Evolutionary conservation across 2,329 filamentous ascomycete species (phyloP), one percentile per base, ranked within the genome.

Genomic region (Metarhizium robertsii): DNA sequence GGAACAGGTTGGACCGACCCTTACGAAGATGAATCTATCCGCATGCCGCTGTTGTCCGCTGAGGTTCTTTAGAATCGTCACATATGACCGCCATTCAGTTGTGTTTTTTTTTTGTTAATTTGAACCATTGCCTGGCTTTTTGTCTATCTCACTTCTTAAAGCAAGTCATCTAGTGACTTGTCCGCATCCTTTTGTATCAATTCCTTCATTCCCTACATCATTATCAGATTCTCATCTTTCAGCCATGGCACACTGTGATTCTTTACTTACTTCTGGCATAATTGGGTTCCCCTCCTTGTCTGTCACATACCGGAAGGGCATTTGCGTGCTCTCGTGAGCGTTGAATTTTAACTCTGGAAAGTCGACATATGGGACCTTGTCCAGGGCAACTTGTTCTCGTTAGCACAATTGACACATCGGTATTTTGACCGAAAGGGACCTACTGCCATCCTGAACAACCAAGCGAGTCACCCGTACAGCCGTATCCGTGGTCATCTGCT

Each of bases 401-500:
- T 38, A 58, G 55, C n/a, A 42, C 6, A 16, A 29, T 2, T 1
- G 8, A 16, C 38, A 11, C 42, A 18, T 20, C 42, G 1, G 8
- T 2, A 6, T 45, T 20, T 18, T 18, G 34, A 6, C 16, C 13
- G 0, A n/a, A 18, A 3, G 52, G 18, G 47, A 67, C 80, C 61
- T 72, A 95, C 92, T 81, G 75, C 87, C 87, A 61, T 92, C 83
- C 66, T 95, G 88, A 11, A 92, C 85, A 6, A 97, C 88, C 63
- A 95, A 86, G 61, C 94, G 83, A 36, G 94, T 97, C 48, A 96
- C 92, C 61, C 94, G 82, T 52, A 96, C 94, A 4, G 94, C 94
- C 20, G 94, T 99, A 69, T 99, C 94, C 4, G 94, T 99, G 3
- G 94, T 97, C 92, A 99, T 96, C 72, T 99, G 94, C 64, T 92